Base-by-base conservation (phyloP, 495 filamentous ascomycete genomes). In the Xylaria intraflava region DNA sequence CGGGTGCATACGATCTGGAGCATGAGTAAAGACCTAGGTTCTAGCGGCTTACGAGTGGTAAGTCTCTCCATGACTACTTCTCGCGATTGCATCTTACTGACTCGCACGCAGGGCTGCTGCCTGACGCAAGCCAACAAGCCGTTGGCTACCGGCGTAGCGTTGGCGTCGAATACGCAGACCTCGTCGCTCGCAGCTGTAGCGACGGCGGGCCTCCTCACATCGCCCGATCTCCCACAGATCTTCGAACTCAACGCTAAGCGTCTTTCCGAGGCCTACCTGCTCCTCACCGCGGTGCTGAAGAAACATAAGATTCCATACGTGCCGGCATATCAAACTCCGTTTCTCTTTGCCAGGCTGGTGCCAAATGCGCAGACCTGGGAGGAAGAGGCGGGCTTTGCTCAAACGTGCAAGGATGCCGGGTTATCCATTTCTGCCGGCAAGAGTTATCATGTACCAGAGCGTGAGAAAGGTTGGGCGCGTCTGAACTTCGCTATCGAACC, bases 1-100 rank as follows among this genome's bases (percentile, higher is more conserved):
- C 49, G 44, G 0, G 24, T 62, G 12, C 58, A 61, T 48, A 40
- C 43, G 10, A 44, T 62, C 3, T 62, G 50, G 46, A 52, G 59
- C 29, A 38, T 38, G 4, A 60, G 58, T 41, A 62, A 62, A 45
- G 59, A 62, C 22, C 49, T 62, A 9, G 58, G 59, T 7, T 62
- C 49, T 7, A 62, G 48, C 35, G 59, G 59, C 7, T 19, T 62
- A 5, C 59, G 59, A 6, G 12, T 62, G 33, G 59, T 47, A 47
- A 17, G 30, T 22, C 10, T 42, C 39, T 3, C 14, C 19, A 6
- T n/a, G 27, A 10, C 4, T 14, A 33, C 43, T 26, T 45, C 23
- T 27, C 17, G 11, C 26, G 8, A 47, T 1, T 22, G 5, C 19
- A 35, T 10, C 17, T 33, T 33, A 6, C n/a, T 46, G 4, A 33